Conservation (phyloP, 306 rosid genomes). For the Pyrus communis region DNA sequence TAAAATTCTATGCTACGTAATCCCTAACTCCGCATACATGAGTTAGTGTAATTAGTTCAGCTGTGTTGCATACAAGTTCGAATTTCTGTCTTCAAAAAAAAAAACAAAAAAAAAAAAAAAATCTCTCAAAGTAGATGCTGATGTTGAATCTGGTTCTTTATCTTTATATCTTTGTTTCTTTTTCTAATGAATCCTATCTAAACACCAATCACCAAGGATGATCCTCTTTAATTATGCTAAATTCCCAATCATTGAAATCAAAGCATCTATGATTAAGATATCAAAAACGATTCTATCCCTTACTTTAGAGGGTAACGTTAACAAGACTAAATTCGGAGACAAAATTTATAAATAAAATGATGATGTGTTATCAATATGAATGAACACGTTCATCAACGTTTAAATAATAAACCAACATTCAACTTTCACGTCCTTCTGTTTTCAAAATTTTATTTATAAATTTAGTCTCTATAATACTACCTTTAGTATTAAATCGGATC, state of each 20-base stretch:
- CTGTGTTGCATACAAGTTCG: not conserved
- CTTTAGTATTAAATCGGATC: no score
- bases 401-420: no score
- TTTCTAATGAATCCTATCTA: not conserved
- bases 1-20: not conserved
- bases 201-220: not conserved
- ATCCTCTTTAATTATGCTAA: slow-evolving; percentile 1
- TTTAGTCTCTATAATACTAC: rapidly evolving
- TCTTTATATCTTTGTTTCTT: not conserved
- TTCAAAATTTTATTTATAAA: no score
- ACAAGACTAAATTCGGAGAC: rapidly evolving
- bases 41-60: not conserved
- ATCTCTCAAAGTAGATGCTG: not conserved
- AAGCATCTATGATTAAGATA: not conserved
- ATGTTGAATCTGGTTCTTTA: slow-evolving; percentile 9
- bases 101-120: no score
- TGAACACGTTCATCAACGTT: no score
- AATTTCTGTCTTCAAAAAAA: no score
- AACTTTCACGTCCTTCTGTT: no score
- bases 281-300: not conserved
- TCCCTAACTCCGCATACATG: no score
- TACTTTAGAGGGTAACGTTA: no score
- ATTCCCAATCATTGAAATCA: not conserved
- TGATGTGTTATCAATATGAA: no score
- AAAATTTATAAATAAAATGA: no score